phyloP scores from a whole-genome alignment of 176 grass and related monocot genomes.

The Juncus inflexus region DNA sequence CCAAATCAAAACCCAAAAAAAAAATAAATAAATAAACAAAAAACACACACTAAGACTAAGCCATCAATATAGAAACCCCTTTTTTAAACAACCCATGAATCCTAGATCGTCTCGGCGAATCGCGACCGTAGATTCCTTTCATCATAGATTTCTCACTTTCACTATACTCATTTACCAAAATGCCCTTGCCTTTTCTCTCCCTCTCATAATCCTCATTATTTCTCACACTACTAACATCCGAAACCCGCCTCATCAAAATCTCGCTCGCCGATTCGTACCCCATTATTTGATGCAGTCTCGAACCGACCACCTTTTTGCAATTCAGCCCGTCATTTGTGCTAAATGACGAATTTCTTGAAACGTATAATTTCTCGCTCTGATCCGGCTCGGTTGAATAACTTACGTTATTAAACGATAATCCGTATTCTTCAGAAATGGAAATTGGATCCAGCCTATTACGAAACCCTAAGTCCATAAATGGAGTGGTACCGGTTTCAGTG shows the following conservation, averaged over 20 bases:
- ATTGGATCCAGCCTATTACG: constrained; percentile 28
- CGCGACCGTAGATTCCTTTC: neutral
- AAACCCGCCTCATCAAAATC: constrained; percentile 21
- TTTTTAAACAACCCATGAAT: constrained; percentile 26
- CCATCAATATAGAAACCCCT: constrained; percentile 14
- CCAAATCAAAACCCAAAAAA: neutral
- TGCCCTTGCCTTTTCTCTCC: constrained; percentile 19
- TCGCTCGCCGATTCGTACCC: constrained; percentile 50
- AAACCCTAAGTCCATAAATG: neutral
- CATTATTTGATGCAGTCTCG: constrained; percentile 65
- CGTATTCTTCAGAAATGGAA: constrained; percentile 61
- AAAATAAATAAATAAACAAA: neutral
- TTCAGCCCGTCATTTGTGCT: constrained; percentile 27
- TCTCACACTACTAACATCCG: constrained; percentile 9
- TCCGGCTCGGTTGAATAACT: constrained; percentile 51
- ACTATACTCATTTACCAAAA: constrained; percentile 3
- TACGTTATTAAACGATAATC: constrained; percentile 27
- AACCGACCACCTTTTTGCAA: constrained; percentile 20
- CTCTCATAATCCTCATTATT: constrained; percentile 6
- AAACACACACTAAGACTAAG: constrained; percentile 4
- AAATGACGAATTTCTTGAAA: constrained; percentile 71
- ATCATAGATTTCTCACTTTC: neutral
- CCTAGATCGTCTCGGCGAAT: constrained; percentile 17
- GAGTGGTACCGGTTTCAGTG: constrained; percentile 3
- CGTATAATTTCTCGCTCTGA: constrained; percentile 36